Percentiles rank a stretch among this genome's conserved stretches.
phyloP scores from a whole-genome alignment of 139 green algal species.

The Tetraselmis striata region DNA sequence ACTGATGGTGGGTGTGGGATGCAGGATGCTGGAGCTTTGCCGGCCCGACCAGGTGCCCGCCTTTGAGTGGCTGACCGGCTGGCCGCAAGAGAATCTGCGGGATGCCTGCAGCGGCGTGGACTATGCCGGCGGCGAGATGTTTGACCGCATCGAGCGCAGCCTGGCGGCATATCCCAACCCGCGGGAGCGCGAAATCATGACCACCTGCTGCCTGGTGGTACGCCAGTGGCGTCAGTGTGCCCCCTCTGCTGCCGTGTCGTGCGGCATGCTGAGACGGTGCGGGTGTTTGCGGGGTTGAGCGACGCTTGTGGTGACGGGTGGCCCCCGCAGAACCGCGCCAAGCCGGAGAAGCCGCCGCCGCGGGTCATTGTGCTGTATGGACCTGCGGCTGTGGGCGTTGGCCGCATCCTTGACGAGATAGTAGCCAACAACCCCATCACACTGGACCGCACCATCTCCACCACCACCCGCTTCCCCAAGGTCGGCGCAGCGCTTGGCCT shows the following conservation, averaged over 20 bases:
- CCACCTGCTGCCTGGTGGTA: constrained; percentile 34
- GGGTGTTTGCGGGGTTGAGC: too few species aligned
- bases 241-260: not conserved
- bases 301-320: too few species aligned
- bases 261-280: not conserved
- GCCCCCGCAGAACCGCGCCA: constrained; percentile 21
- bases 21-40: constrained; percentile 2
- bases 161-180: constrained; percentile 13
- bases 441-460: constrained; percentile 41
- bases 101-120: constrained; percentile 30
- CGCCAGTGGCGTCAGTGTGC: not conserved
- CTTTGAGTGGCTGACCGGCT: constrained; percentile 65
- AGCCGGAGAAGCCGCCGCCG: constrained; percentile 46
- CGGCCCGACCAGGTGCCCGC: constrained; percentile 36
- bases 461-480: constrained; percentile 27
- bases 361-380: constrained; percentile 61
- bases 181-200: constrained; percentile 18
- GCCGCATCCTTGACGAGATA: constrained; percentile 37
- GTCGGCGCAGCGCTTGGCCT: not conserved
- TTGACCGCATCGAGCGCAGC: constrained; percentile 52
- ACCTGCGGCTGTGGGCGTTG: constrained; percentile 44
- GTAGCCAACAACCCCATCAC: constrained; percentile 45
- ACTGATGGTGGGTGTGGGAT: not conserved
- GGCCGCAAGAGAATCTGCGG: constrained; percentile 57
- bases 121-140: constrained; percentile 34